These are phyloP conservation scores for Podila clonocystis DNA, from an alignment of 192 early-diverging fungal genomes.

Conservation along the genomic window DNA sequence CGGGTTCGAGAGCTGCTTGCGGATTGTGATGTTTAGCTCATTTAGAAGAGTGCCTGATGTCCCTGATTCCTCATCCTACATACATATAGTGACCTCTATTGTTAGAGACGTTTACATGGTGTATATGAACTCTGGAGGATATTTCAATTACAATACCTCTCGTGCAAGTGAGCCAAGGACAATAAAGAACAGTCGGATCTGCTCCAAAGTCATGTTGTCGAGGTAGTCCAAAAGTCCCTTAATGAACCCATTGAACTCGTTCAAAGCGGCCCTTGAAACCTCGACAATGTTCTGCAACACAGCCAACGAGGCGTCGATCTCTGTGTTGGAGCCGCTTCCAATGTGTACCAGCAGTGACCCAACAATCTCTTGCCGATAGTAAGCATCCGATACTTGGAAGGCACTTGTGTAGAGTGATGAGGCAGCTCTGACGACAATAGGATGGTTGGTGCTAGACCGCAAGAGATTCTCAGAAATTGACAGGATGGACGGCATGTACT, in stretches of 20 bases:
- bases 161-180: conserved; percentile 70
- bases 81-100: not conserved
- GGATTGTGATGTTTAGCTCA: conserved; percentile 77
- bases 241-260: conserved; percentile 72
- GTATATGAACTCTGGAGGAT: not conserved
- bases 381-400: conserved; percentile 68
- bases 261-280: conserved; percentile 57
- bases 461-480: conserved; percentile 70
- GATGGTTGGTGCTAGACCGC: conserved; percentile 59
- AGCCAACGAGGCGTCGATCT: conserved; percentile 70
- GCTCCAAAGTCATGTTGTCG: conserved; percentile 70
- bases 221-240: conserved; percentile 80
- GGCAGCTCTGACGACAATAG: conserved; percentile 50
- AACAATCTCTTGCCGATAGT: conserved; percentile 82
- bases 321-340: conserved; percentile 70
- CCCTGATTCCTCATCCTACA: conserved; percentile 41
- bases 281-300: conserved; percentile 65
- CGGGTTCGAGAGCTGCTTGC: conserved; percentile 82
- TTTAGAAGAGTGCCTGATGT: conserved; percentile 62
- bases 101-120: not conserved
- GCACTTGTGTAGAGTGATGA: conserved; percentile 59
- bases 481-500: conserved; percentile 61
- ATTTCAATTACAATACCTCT: conserved; percentile 36
- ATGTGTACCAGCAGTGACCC: conserved; percentile 82
- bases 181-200: conserved; percentile 73